A percentile compares a stretch with the other conserved stretches of the same genome.
These are phyloP conservation scores for Nigrograna mackinnonii DNA, from an alignment of 2,329 filamentous ascomycete genomes.

Conservation along the genomic window DNA sequence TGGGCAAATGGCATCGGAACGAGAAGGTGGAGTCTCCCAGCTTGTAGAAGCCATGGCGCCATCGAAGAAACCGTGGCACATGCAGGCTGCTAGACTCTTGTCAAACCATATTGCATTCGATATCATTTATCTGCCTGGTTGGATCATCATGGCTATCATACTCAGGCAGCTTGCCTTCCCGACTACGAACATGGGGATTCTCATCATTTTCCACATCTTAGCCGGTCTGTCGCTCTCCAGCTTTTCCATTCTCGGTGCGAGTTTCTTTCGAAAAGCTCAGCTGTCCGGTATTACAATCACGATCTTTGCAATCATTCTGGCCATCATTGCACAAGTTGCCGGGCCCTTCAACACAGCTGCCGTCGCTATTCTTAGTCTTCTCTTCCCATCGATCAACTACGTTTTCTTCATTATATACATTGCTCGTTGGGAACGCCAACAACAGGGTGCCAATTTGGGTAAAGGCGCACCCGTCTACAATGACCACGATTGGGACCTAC, in stretches of 20 bases:
- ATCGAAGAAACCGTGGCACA: slow-evolving; percentile 72
- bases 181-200: slow-evolving; percentile 46
- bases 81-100: slow-evolving; percentile 75
- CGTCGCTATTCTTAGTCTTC: slow-evolving; percentile 70
- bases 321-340: slow-evolving; percentile 79
- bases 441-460: slow-evolving; percentile 63
- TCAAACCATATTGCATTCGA: slow-evolving; percentile 82
- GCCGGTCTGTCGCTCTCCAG: slow-evolving; percentile 78
- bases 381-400: slow-evolving; percentile 89
- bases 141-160: slow-evolving; percentile 76
- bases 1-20: slow-evolving; percentile 81
- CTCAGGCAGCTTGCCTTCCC: slow-evolving; percentile 62
- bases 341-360: slow-evolving; percentile 64
- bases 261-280: slow-evolving; percentile 86
- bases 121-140: slow-evolving; percentile 77
- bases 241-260: slow-evolving; percentile 78
- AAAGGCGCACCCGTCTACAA: slow-evolving; percentile 58
- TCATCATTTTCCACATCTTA: slow-evolving; percentile 69
- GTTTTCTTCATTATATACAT: slow-evolving; percentile 79
- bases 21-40: slow-evolving; percentile 85
- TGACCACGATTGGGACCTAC: slow-evolving; percentile 60
- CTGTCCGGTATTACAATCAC: slow-evolving; percentile 81
- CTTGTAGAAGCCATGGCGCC: slow-evolving; percentile 92
- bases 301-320: slow-evolving; percentile 73
- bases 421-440: slow-evolving; percentile 73